Evolutionary conservation across 2,329 filamentous ascomycete species (phyloP).

Genomic region (Botrytis deweyae): DNA sequence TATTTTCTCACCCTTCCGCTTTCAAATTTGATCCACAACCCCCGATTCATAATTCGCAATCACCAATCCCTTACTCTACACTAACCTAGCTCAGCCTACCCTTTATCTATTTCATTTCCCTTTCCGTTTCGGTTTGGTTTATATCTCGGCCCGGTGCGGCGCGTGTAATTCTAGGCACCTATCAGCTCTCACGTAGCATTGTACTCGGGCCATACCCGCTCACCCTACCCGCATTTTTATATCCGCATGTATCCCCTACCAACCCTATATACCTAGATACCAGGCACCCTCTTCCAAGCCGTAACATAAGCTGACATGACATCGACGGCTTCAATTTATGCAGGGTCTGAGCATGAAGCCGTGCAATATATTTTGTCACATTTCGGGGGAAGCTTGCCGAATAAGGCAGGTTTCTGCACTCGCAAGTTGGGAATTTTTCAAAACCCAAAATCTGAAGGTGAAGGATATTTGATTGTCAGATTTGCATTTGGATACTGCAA

Average conservation of each 20-base stretch:
- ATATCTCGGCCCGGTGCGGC: neutral
- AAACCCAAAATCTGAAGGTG: neutral
- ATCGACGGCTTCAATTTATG: neutral
- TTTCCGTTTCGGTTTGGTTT: neutral
- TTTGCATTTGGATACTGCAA: neutral
- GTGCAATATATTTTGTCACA: neutral
- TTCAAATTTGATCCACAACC: neutral
- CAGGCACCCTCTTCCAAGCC: neutral
- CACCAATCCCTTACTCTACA: neutral
- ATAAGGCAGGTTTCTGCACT: neutral
- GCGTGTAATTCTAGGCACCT: neutral
- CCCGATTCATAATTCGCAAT: neutral
- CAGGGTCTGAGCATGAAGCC: neutral
- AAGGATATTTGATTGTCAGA: neutral
- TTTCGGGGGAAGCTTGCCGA: neutral
- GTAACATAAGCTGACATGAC: constrained; percentile 2
- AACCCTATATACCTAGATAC: neutral
- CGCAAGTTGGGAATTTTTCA: neutral
- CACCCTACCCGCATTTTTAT: neutral
- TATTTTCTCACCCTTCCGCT: neutral
- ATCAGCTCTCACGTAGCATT: neutral
- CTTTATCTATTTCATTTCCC: too few species aligned
- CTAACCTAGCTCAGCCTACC: neutral
- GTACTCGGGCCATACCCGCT: constrained; percentile 12
- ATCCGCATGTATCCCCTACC: neutral